phyloP scores from a whole-genome alignment of 129 eudicot species.

The Artemisia annua region DNA sequence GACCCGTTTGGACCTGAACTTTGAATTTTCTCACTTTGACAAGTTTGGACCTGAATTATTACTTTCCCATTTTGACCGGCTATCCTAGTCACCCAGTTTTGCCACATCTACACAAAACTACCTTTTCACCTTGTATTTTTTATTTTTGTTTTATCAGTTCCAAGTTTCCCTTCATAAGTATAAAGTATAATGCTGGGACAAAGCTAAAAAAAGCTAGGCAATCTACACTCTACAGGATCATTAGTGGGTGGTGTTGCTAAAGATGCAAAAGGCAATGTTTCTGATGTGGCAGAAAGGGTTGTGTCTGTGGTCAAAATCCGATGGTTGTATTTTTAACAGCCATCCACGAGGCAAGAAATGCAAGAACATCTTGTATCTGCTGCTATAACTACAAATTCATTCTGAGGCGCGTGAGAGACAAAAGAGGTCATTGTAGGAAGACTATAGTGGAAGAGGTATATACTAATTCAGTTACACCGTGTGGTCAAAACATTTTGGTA shows the following conservation, averaged over 20 bases:
- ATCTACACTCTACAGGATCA: conserved; percentile 53
- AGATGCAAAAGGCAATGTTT: conserved; percentile 89
- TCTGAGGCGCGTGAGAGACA: conserved; percentile 81
- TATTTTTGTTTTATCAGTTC: background rate
- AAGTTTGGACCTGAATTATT: background rate
- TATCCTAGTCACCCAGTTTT: background rate
- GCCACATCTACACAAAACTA: background rate
- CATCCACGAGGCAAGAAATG: conserved; percentile 87
- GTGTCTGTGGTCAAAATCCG: conserved; percentile 83
- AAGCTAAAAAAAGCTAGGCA: conserved; percentile 88
- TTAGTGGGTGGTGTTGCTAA: conserved; percentile 90
- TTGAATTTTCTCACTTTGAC: background rate
- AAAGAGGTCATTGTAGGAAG: conserved; percentile 87
- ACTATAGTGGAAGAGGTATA: conserved; percentile 90
- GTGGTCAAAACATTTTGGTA: background rate
- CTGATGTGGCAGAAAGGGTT: conserved; percentile 76
- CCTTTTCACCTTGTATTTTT: background rate
- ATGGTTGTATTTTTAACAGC: conserved; percentile 88
- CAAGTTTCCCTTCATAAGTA: conserved; percentile 2
- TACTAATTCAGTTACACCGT: conserved; percentile 34
- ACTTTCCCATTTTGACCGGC: background rate
- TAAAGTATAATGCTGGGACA: conserved; percentile 49
- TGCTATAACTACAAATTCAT: conserved; percentile 85
- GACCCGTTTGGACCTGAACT: background rate
- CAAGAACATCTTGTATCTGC: conserved; percentile 86